Evolutionary conservation across 805 yeast genomes (phyloP), one percentile per base, ranked within the genome.

Genomic region (Clavispora phyllophila): DNA sequence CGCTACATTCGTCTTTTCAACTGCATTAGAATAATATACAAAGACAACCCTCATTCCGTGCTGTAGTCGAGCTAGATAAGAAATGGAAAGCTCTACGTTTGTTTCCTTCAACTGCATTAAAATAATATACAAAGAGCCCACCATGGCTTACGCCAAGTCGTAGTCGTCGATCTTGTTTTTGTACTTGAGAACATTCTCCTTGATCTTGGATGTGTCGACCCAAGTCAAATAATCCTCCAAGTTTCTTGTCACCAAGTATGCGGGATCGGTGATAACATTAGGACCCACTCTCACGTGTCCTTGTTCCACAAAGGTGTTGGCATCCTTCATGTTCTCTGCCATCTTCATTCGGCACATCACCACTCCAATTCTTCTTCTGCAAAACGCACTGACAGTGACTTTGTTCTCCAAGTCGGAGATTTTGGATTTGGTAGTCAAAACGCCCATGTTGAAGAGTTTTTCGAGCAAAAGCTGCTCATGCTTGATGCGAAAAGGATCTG

Each of bases 251-350:
- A 93, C 93, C 55, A 95, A 71, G 61, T 83, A 91, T 0, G 98
- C 96, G 3, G 98, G 95, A 62, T 93, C 99, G 1, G 96, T 90
- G 35, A 95, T 83, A 22, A 95, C 84, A 59, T 88, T 85, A 10
- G 98, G 98, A 0, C 99, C 99, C 6, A 93, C 96, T 53, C 99
- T 77, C 2, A 93, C 96, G 58, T 93, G 98, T 2, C 99, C 99
- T 62, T 93, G 98, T 59, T 93, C 97, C 12, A 95, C 76, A 60
- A 87, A 87, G 37, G 87, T 87, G 20, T 90, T 86, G 0, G 98
- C 99, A 63, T 90, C 97, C 23, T 76, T 68, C 20, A 91, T 73
- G 34, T 83, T 86, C 57, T 91, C 89, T 0, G 96, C 90, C 99
- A 93, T 95, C 56, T 84, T 87, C 52, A 90, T 70, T 45, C 96